A percentile compares a stretch with the other conserved stretches of the same genome.
Evolutionary conservation across 768 basidiomycete species (phyloP).

Genomic region (Cystoderma amianthinum): DNA sequence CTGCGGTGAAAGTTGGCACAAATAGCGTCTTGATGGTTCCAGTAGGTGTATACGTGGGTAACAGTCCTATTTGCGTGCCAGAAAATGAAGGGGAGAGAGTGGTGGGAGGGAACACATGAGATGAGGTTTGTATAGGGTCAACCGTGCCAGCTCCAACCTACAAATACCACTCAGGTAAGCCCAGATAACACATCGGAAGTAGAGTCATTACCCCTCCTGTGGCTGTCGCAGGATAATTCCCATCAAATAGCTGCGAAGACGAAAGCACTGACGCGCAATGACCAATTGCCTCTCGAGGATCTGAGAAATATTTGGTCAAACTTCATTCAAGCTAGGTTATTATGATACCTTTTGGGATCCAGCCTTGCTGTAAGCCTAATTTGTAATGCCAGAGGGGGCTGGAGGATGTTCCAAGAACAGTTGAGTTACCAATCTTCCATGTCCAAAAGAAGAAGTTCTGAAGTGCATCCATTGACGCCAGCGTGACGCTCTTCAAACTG

Average conservation of each 20-base stretch:
- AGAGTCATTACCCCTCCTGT: constrained; percentile 50
- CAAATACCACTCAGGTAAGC: constrained; percentile 2
- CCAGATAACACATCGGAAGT: not conserved
- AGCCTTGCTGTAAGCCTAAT: constrained; percentile 79
- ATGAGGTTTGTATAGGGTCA: constrained; percentile 37
- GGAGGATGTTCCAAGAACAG: constrained; percentile 55
- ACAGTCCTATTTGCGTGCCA: constrained; percentile 40
- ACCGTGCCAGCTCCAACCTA: constrained; percentile 56
- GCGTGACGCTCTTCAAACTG: constrained; percentile 55
- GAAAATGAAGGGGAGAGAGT: constrained; percentile 45
- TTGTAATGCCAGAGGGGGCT: constrained; percentile 84
- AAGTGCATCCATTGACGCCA: constrained; percentile 84
- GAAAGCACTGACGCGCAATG: constrained; percentile 31
- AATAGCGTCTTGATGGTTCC: constrained; percentile 56
- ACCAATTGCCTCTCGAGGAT: constrained; percentile 39
- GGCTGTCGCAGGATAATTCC: constrained; percentile 54
- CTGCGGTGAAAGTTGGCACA: constrained; percentile 55
- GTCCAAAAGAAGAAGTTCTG: constrained; percentile 97
- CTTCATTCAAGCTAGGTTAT: too few species aligned
- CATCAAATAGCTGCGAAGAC: constrained; percentile 39
- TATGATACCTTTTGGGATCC: constrained; percentile 68
- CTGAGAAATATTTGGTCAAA: constrained; percentile 19
- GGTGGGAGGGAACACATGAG: constrained; percentile 60
- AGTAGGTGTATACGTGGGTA: constrained; percentile 72
- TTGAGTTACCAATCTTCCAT: constrained; percentile 90